Evolutionary conservation across 768 basidiomycete species (phyloP).

Genomic region (Termitomyces bulborhizus): DNA sequence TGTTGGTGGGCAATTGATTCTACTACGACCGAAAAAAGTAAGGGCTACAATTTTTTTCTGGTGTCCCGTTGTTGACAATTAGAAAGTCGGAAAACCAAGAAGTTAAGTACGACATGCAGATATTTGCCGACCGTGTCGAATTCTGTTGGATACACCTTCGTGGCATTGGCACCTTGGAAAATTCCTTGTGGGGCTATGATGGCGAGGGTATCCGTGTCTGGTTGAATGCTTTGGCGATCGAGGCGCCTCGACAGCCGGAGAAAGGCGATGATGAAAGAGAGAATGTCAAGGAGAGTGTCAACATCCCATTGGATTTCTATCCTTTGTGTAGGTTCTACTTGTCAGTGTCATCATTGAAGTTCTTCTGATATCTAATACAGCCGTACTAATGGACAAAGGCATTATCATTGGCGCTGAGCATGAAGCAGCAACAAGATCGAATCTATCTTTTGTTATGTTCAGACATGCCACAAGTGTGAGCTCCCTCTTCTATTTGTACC

Average conservation of each 20-base stretch:
- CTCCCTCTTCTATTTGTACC: not conserved
- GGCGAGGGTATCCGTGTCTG: conserved; percentile 86
- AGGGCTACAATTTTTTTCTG: not conserved
- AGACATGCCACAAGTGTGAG: conserved; percentile 85
- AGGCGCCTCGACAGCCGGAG: conserved; percentile 41
- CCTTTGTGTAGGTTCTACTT: conserved; percentile 69
- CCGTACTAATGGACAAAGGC: conserved; percentile 97
- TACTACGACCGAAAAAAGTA: conserved; percentile 86
- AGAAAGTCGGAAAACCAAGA: conserved; percentile 74
- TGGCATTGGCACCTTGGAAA: conserved; percentile 89
- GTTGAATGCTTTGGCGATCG: conserved; percentile 93
- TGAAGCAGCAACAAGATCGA: conserved; percentile 69
- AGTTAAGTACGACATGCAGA: conserved; percentile 96
- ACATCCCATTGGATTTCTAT: conserved; percentile 90
- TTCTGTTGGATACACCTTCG: conserved; percentile 98
- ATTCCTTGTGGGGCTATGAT: conserved; percentile 97
- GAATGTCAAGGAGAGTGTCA: conserved; percentile 88
- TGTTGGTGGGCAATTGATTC: conserved; percentile 84
- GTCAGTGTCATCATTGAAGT: not conserved
- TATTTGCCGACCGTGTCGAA: conserved; percentile 94
- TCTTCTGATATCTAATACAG: conserved; percentile 34
- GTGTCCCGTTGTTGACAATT: not conserved
- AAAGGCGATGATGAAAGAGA: conserved; percentile 23
- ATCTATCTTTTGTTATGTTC: conserved; percentile 86
- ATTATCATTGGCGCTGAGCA: conserved; percentile 96